phyloP scores from a whole-genome alignment of 331 rosid species.

The Pyrus hybrid region DNA sequence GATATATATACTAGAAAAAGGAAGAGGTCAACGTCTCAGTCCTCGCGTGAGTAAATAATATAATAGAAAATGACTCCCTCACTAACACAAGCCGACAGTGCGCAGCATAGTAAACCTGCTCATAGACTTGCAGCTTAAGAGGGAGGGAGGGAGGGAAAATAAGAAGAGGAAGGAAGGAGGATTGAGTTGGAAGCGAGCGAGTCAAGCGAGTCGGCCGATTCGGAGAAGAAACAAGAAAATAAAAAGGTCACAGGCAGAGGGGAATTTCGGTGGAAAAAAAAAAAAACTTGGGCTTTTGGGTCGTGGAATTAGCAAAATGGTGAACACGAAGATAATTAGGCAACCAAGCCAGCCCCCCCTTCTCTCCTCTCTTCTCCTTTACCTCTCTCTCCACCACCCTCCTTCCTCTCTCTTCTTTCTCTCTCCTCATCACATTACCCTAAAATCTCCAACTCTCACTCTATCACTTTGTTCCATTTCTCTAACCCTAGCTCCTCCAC shows the following conservation, averaged over 20 bases:
- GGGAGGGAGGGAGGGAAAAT: slow-evolving; percentile 11
- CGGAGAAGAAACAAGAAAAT: not conserved
- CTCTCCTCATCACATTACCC: slow-evolving; percentile 19
- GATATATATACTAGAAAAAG: too few species aligned
- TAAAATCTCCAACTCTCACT: slow-evolving; percentile 11
- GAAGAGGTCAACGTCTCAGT: not conserved
- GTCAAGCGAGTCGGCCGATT: slow-evolving; percentile 8
- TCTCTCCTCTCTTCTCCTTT: slow-evolving; percentile 24
- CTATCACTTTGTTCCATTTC: not conserved
- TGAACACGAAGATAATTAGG: slow-evolving; percentile 50
- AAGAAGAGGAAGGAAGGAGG: slow-evolving; percentile 12
- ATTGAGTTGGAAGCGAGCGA: slow-evolving; percentile 21
- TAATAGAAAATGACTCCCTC: not conserved
- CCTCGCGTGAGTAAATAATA: not conserved
- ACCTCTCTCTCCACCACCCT: slow-evolving; percentile 18
- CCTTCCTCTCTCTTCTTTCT: slow-evolving; percentile 16
- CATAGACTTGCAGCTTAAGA: slow-evolving; percentile 41
- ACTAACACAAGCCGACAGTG: slow-evolving; percentile 19
- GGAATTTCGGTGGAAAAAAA: not conserved
- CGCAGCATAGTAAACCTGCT: slow-evolving; percentile 26
- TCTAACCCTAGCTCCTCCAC: not conserved
- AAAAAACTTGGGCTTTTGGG: slow-evolving; percentile 30
- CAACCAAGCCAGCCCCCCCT: not conserved
- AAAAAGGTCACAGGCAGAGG: slow-evolving; percentile 8
- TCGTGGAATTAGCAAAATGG: slow-evolving; percentile 65